Evolutionary conservation across 805 yeast species (phyloP), one percentile per base, ranked within the genome.

Genomic region (Yarrowia sp.): DNA sequence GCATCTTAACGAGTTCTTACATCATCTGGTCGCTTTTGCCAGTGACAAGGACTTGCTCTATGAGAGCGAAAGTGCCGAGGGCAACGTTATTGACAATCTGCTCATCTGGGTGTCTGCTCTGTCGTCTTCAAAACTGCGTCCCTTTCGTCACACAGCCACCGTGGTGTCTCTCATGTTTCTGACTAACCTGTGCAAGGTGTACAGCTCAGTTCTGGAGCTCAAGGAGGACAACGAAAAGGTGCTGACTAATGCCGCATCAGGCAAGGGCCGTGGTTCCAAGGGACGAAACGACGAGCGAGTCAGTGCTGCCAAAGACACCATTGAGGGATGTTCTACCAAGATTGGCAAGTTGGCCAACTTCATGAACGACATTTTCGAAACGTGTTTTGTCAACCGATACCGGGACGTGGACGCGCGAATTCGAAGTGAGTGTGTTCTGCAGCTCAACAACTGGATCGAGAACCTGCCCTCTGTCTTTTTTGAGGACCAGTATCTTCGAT

Each of bases 81-180:
- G 38, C 22, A 79, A 81, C 24, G 69, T 89, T 2, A 73, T 89
- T 8, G 72, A 75, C 2, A 70, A 81, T 1, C 80, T 88, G 33
- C 71, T 89, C 30, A 83, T 89, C 4, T 92, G 98, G 98, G 74
- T 92, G 16, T 80, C 88, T 0, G 82, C 91, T 0, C 77, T 92
- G 62, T 83, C 93, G 1, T 84, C 90, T 0, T 84, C 91, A 19
- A 81, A 84, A 38, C 77, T 88, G 10, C 80, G 97, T 67, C 83
- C 95, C 1, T 79, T 92, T 65, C 80, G 98, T 72, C 85, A 81
- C 69, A 82, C 85, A 2, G 77, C 96, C 0, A 85, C 96, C 0
- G 67, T 83, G 4, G 76, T 86, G 3, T 77, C 89, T 24, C 79
- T 89, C 35, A 74, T 79, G 11, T 81, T 91, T 67, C 87, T 88